Evolutionary conservation across 2,329 filamentous ascomycete genomes (phyloP).

Genomic region (Xylariaceae sp.): DNA sequence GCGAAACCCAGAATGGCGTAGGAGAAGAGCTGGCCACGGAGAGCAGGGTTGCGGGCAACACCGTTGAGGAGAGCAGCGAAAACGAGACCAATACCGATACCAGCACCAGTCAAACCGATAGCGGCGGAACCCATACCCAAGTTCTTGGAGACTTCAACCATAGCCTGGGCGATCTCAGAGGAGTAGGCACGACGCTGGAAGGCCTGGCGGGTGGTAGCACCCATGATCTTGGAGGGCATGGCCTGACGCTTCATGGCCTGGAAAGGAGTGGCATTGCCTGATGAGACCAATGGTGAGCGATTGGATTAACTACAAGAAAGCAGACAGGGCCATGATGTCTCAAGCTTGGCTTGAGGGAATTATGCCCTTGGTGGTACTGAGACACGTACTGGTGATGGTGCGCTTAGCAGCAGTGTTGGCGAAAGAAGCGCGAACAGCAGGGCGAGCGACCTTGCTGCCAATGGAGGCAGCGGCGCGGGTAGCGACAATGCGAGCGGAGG

Average conservation of each 20-base stretch:
- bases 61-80: slow-evolving; percentile 85
- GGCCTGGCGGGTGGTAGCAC: slow-evolving; percentile 62
- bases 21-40: slow-evolving; percentile 92
- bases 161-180: slow-evolving; percentile 81
- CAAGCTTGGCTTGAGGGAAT: slow-evolving; percentile 11
- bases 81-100: slow-evolving; percentile 94
- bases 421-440: slow-evolving; percentile 63
- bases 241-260: slow-evolving; percentile 72
- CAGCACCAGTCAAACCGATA: slow-evolving; percentile 87
- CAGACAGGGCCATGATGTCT: neutral
- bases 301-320: slow-evolving; percentile 9
- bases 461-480: slow-evolving; percentile 74
- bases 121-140: slow-evolving; percentile 83
- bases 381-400: slow-evolving; percentile 66
- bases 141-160: slow-evolving; percentile 90
- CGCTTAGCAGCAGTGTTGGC: slow-evolving; percentile 64
- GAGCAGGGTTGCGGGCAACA: slow-evolving; percentile 90
- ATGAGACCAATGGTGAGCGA: slow-evolving; percentile 10
- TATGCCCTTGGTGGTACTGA: slow-evolving; percentile 7
- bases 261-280: slow-evolving; percentile 57
- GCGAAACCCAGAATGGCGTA: slow-evolving; percentile 95
- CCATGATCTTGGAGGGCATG: slow-evolving; percentile 60
- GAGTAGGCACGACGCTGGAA: slow-evolving; percentile 75
- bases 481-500: slow-evolving; percentile 71
- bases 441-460: slow-evolving; percentile 74